Evolutionary conservation across 2,329 filamentous ascomycete species (phyloP).

Genomic region (Fusarium begoniae): DNA sequence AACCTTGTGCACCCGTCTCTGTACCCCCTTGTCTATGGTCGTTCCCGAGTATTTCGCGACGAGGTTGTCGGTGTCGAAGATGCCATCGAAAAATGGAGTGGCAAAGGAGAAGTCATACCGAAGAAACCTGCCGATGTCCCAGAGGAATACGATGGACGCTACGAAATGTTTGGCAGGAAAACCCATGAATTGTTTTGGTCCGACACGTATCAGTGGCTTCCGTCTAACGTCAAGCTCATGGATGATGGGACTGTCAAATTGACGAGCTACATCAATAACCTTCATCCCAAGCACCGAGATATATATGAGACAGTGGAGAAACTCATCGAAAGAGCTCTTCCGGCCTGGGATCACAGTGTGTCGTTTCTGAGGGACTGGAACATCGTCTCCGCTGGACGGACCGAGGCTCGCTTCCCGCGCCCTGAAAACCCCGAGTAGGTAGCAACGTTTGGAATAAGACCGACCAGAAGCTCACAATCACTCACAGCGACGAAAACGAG

Average conservation of each 20-base stretch:
- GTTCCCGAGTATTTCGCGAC: constrained; percentile 47
- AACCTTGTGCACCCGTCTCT: constrained; percentile 32
- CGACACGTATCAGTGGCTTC: constrained; percentile 42
- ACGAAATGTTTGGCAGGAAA: background rate
- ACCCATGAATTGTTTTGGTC: constrained; percentile 32
- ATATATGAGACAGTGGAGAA: constrained; percentile 44
- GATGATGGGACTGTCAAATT: constrained; percentile 46
- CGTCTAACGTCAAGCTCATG: constrained; percentile 51
- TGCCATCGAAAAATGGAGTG: constrained; percentile 33
- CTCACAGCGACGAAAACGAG: constrained; percentile 12
- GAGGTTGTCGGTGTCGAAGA: constrained; percentile 42
- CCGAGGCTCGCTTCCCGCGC: constrained; percentile 2
- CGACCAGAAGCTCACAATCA: too few relatives aligned
- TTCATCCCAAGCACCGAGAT: constrained; percentile 49
- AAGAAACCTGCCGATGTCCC: constrained; percentile 36
- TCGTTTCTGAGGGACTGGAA: rapidly evolving
- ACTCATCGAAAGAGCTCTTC: background rate
- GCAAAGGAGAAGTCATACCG: constrained; percentile 34
- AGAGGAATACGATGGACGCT: constrained; percentile 9
- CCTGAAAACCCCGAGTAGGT: constrained; percentile 21
- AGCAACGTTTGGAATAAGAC: too few relatives aligned
- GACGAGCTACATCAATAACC: constrained; percentile 58
- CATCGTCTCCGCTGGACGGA: constrained; percentile 9
- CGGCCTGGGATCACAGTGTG: constrained; percentile 48
- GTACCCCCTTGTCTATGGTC: constrained; percentile 34